phyloP scores from a whole-genome alignment of 352 stramenopile species.

The Phytopythium aichiense region DNA sequence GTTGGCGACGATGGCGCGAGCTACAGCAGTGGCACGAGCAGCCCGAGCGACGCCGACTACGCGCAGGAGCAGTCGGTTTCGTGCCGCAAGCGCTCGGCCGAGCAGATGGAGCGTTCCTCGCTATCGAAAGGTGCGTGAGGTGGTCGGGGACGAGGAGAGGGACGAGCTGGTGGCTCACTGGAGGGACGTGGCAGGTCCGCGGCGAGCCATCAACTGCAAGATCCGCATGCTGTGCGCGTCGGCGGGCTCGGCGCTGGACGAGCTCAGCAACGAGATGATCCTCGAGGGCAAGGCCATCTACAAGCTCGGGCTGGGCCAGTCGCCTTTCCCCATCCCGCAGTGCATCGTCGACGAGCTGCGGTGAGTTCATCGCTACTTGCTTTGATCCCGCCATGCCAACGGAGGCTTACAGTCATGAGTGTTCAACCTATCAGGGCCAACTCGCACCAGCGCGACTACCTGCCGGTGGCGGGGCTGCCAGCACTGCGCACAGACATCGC shows the following conservation, averaged over 20 bases:
- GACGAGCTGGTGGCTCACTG: not conserved
- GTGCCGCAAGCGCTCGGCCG: slow-evolving; percentile 45
- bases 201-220: slow-evolving; percentile 86
- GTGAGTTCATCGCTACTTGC: slow-evolving; percentile 20
- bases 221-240: slow-evolving; percentile 81
- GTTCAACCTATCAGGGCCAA: slow-evolving; percentile 37
- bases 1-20: not conserved
- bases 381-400: too few species aligned
- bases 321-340: slow-evolving; percentile 82
- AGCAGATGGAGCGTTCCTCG: slow-evolving; percentile 22
- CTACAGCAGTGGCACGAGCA: slow-evolving; percentile 8
- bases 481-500: slow-evolving; percentile 79
- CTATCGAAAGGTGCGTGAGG: slow-evolving; percentile 21
- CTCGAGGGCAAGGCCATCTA: slow-evolving; percentile 76
- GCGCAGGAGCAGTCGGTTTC: slow-evolving; percentile 9
- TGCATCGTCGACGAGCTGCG: slow-evolving; percentile 85
- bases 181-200: slow-evolving; percentile 32
- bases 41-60: slow-evolving; percentile 16
- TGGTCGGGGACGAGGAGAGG: not conserved
- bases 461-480: slow-evolving; percentile 71
- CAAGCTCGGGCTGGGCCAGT: slow-evolving; percentile 83
- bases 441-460: slow-evolving; percentile 79
- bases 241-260: slow-evolving; percentile 71
- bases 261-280: slow-evolving; percentile 86
- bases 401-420: too few species aligned